A percentile compares a stretch with the other conserved stretches of the same genome.
Evolutionary conservation across 2,329 filamentous ascomycete genomes (phyloP).

Genomic region (Magnaporthiopsis poae): DNA sequence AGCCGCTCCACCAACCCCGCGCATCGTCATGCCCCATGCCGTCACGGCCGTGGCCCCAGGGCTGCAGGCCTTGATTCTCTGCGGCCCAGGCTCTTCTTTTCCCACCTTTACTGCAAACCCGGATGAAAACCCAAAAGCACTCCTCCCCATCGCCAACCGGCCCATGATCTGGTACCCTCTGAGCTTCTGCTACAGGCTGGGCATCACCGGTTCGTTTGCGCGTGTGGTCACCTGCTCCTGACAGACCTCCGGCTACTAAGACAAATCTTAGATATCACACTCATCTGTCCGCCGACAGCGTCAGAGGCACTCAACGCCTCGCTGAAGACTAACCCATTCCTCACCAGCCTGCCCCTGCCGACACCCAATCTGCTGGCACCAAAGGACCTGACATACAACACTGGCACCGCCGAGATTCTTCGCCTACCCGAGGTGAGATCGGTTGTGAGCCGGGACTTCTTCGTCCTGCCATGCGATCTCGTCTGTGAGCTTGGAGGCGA

Average conservation of each 20-base stretch:
- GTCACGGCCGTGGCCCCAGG: conserved; percentile 62
- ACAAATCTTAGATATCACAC: conserved; percentile 42
- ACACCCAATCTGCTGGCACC: conserved; percentile 70
- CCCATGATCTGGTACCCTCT: conserved; percentile 87
- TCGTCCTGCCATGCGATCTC: conserved; percentile 85
- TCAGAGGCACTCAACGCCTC: conserved; percentile 57
- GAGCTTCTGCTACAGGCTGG: conserved; percentile 74
- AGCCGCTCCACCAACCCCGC: neutral
- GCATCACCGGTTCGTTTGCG: conserved; percentile 56
- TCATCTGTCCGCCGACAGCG: conserved; percentile 56
- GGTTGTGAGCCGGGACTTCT: conserved; percentile 74
- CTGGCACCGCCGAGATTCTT: conserved; percentile 80
- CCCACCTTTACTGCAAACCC: conserved; percentile 74
- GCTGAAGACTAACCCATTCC: conserved; percentile 65
- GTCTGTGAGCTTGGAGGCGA: conserved; percentile 82
- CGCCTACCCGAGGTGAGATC: conserved; percentile 71
- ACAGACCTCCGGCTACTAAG: neutral
- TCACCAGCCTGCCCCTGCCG: conserved; percentile 63
- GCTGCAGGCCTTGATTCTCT: conserved; percentile 74
- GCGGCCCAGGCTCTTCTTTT: conserved; percentile 71
- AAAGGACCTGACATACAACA: conserved; percentile 65
- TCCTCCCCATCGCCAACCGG: conserved; percentile 72
- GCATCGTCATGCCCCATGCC: conserved; percentile 59
- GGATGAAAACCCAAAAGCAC: conserved; percentile 70
- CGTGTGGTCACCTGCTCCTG: neutral